phyloP scores from a whole-genome alignment of 768 basidiomycete species.

The Zangia roseola region DNA sequence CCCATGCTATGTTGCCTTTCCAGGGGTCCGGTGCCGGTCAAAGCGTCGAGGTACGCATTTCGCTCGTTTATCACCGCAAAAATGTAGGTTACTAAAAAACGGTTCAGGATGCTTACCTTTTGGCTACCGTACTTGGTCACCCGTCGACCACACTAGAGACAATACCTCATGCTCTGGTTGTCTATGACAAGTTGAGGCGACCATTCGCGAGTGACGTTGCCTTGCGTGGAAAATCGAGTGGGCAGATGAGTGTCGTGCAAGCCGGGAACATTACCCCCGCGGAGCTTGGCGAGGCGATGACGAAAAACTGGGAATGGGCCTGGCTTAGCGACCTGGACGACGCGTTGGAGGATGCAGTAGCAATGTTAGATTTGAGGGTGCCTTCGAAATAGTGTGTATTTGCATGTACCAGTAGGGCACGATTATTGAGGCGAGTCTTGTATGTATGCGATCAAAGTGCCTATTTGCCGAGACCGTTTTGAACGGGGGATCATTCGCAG shows the following conservation, averaged over 20 bases:
- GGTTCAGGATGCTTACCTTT: constrained; percentile 36
- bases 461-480: too few species aligned
- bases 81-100: not conserved
- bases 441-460: too few species aligned
- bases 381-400: not conserved
- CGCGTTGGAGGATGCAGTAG: constrained; percentile 17
- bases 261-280: constrained; percentile 30
- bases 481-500: too few species aligned
- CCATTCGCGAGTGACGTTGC: constrained; percentile 42
- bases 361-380: constrained; percentile 8
- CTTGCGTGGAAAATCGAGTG: constrained; percentile 20
- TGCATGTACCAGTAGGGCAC: not conserved
- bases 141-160: constrained; percentile 32
- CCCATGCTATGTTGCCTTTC: constrained; percentile 42
- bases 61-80: not conserved
- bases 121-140: constrained; percentile 45
- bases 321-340: constrained; percentile 26
- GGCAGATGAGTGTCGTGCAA: constrained; percentile 18
- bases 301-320: constrained; percentile 59
- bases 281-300: constrained; percentile 41
- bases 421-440: not conserved
- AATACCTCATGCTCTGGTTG: constrained; percentile 39
- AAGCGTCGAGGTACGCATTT: constrained; percentile 39
- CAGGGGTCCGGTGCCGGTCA: constrained; percentile 46
- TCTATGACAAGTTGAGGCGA: constrained; percentile 52